phyloP scores from a whole-genome alignment of 129 eudicot genomes.

The Flaveria linearis region DNA sequence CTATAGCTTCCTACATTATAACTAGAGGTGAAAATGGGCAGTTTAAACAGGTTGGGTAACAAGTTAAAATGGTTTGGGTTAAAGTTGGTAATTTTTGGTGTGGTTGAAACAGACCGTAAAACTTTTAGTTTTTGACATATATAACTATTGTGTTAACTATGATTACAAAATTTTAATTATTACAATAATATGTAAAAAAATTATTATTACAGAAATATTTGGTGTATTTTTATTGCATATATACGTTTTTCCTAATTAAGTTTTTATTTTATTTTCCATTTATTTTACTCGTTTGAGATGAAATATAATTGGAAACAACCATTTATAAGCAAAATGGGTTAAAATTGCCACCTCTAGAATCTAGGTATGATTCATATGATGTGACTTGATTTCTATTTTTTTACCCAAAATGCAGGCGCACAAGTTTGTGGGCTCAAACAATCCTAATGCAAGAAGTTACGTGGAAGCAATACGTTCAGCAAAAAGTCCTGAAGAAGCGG shows the following conservation, averaged over 20 bases:
- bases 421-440: conserved; percentile 69
- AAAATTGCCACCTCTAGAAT: background rate
- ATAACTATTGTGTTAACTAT: background rate
- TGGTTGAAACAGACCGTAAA: background rate
- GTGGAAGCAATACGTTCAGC: conserved; percentile 59
- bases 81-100: background rate
- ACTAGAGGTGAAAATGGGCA: background rate
- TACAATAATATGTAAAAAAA: background rate
- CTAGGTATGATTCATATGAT: background rate
- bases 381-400: background rate
- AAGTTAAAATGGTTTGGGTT: background rate
- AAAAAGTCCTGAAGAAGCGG: conserved; percentile 98
- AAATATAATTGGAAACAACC: background rate
- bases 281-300: background rate
- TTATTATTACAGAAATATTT: no score
- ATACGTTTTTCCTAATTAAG: background rate
- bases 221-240: background rate
- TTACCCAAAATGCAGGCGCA: conserved; percentile 52
- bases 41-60: conserved; percentile 3
- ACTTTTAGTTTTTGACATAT: background rate
- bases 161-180: background rate
- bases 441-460: conserved; percentile 55
- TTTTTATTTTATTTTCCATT: no score
- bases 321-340: background rate
- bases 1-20: conserved; percentile 11